Base-by-base conservation (phyloP, 371 early-diverging fungal genomes). In the Phascolomyces articulosus region DNA sequence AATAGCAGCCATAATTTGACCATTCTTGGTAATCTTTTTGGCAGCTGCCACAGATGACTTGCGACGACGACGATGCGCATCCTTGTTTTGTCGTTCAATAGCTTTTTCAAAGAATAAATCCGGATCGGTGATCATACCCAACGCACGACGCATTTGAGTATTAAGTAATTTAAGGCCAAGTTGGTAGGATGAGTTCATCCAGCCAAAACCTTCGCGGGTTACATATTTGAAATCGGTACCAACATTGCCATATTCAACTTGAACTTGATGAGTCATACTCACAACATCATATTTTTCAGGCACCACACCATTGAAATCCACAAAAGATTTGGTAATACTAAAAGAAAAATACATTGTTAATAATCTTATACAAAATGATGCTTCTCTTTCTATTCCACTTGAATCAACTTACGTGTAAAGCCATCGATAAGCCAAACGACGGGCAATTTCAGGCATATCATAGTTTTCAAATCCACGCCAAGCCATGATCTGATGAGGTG, bases 131-230 rank as follows among this genome's bases (percentile, higher is more conserved):
- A 94, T 86, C 4, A 91, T 85, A 8, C 96, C 96, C 29, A 97
- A 72, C 0, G 94, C 94, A n/a, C 96, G 86, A 4, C 91, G 84
- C 87, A 93, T 85, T 60, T 88, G 87, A 4, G 81, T 74, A 21
- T 88, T 92, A 64, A 97, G 77, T 61, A 91, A 91, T 4, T 83
- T 82, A 34, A 96, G 75, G 8, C 97, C 97, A 13, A 95, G 87
- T 77, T 95, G 91, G 73, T 90, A 93, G 4, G 90, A 91, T 1
- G 97, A 93, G 72, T 98, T 98, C 98, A 98, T 97, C 98, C 98
- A 98, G 13, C 98, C 98, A 77, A 98, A 98, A 0, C 98, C 98
- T 83, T 97, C 97, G 18, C 94, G 86, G 0, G 95, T 93, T 20
- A 98, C 93, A 69, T 85, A 92, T 75, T 96, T 93, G 84, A 97